A percentile compares a stretch with the other conserved stretches of the same genome.
These are phyloP conservation scores for Mortierella hygrophila DNA, from an alignment of 192 early-diverging fungal genomes.

Conservation along the genomic window DNA sequence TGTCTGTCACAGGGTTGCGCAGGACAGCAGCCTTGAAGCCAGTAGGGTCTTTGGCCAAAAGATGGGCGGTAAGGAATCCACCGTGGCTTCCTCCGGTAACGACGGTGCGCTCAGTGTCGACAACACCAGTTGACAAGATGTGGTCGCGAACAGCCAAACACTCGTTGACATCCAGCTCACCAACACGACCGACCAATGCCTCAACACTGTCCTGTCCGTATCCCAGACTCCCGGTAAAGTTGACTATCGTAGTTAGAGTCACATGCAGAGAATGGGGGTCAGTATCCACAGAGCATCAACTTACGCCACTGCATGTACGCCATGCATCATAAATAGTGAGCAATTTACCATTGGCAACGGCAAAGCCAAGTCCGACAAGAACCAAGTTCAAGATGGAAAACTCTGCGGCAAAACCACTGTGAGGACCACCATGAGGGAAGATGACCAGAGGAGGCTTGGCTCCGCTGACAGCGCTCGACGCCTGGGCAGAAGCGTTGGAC, in stretches of 20 bases:
- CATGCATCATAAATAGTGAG: background rate
- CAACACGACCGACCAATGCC: slow-evolving; percentile 73
- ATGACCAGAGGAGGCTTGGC: slow-evolving; percentile 71
- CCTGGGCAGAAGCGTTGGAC: slow-evolving; percentile 16
- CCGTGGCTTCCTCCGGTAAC: slow-evolving; percentile 83
- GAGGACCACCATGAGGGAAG: slow-evolving; percentile 88
- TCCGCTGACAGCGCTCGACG: slow-evolving; percentile 31
- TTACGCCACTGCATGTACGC: background rate
- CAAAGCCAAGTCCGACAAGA: slow-evolving; percentile 72
- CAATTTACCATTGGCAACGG: slow-evolving; percentile 59
- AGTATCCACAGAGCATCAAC: background rate
- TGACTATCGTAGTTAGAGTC: slow-evolving; percentile 56
- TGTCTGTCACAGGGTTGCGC: slow-evolving; percentile 77
- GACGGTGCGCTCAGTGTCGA: slow-evolving; percentile 65
- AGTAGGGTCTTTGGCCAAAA: slow-evolving; percentile 58
- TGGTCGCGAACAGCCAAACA: slow-evolving; percentile 62
- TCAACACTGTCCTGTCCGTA: slow-evolving; percentile 80
- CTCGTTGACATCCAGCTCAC: slow-evolving; percentile 76
- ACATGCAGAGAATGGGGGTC: background rate
- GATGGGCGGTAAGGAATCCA: slow-evolving; percentile 73
- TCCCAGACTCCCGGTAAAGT: slow-evolving; percentile 85
- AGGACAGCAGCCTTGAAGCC: slow-evolving; percentile 73
- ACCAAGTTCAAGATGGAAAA: slow-evolving; percentile 60
- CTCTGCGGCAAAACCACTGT: slow-evolving; percentile 66
- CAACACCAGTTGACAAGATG: slow-evolving; percentile 54